Evolutionary conservation across 192 early-diverging fungal species (phyloP).

Genomic region (Dissophora ornata): DNA sequence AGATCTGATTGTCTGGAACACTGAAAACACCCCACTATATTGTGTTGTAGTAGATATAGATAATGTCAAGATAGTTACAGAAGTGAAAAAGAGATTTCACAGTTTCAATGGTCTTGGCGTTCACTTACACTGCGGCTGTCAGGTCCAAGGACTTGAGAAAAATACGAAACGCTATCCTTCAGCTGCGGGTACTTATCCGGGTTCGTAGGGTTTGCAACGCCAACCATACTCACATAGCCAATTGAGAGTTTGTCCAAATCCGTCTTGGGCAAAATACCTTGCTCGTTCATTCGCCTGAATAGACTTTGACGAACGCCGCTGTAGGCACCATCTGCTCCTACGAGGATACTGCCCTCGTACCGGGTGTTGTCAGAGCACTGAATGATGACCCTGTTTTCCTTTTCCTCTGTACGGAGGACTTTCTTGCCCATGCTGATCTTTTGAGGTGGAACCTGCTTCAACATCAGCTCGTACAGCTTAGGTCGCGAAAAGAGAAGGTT

Average conservation of each 20-base stretch:
- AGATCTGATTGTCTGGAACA: slow-evolving; percentile 21
- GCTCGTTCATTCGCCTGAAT: slow-evolving; percentile 8
- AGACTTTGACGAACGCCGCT: slow-evolving; percentile 28
- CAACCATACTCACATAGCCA: slow-evolving; percentile 13
- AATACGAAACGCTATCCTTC: slow-evolving; percentile 7
- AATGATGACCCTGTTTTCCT: slow-evolving; percentile 13
- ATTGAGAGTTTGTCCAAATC: slow-evolving; percentile 12
- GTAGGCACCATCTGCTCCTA: slow-evolving; percentile 23
- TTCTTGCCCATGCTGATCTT: slow-evolving; percentile 23
- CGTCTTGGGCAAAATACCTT: background rate
- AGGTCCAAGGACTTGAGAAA: background rate
- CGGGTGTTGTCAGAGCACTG: slow-evolving; percentile 8
- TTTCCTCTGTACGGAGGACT: slow-evolving; percentile 2
- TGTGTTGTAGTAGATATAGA: too few species aligned
- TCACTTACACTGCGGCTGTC: background rate
- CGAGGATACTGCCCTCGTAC: slow-evolving; percentile 19
- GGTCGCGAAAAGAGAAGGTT: slow-evolving; percentile 19
- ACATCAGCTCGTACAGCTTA: slow-evolving; percentile 17
- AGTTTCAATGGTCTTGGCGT: background rate
- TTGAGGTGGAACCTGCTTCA: slow-evolving; percentile 9
- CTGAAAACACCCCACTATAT: slow-evolving; percentile 25
- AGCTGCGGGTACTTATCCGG: slow-evolving; percentile 20
- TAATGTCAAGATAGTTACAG: background rate
- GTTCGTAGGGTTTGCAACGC: slow-evolving; percentile 7
- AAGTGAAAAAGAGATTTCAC: background rate